These are phyloP conservation scores for Hemisphaericaspora xylofermentans DNA, from an alignment of 1,139 yeast genomes.

Conservation along the genomic window DNA sequence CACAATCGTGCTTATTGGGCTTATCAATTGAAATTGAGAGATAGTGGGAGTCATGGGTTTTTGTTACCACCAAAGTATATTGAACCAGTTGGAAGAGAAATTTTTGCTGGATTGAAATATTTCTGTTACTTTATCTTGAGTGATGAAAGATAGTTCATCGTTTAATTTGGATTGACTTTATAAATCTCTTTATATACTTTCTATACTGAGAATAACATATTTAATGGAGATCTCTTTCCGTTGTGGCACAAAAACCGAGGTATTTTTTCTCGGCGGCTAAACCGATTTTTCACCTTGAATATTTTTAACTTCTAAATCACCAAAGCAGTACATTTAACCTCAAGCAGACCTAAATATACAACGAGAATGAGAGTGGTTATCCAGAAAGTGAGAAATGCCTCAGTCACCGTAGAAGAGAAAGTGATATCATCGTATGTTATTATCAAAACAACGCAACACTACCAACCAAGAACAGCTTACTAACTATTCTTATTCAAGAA, in stretches of 20 bases:
- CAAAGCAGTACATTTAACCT: too few species aligned
- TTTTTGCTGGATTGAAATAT: conserved; percentile 65
- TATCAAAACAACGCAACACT: not conserved
- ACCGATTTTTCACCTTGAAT: too few species aligned
- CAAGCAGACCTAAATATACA: too few species aligned
- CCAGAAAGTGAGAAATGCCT: conserved; percentile 83
- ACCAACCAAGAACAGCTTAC: not conserved
- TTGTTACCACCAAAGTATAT: conserved; percentile 71
- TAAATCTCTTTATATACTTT: conserved; percentile 2
- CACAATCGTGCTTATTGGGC: conserved; percentile 83
- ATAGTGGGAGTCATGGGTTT: conserved; percentile 82
- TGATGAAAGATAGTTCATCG: conserved; percentile 24
- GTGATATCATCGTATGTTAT: conserved; percentile 65
- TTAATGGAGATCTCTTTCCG: too few species aligned
- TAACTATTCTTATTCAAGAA: conserved; percentile 33
- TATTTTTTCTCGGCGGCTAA: too few species aligned
- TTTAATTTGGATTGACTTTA: too few species aligned
- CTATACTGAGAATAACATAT: too few species aligned
- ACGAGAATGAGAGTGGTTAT: conserved; percentile 93
- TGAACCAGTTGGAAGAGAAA: conserved; percentile 74
- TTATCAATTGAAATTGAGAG: conserved; percentile 77
- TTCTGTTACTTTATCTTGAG: conserved; percentile 64
- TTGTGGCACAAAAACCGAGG: too few species aligned
- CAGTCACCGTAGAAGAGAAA: conserved; percentile 74
- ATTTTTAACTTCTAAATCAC: too few species aligned